phyloP scores from a whole-genome alignment of 2,329 filamentous ascomycete genomes.

The Phialophora macrospora region DNA sequence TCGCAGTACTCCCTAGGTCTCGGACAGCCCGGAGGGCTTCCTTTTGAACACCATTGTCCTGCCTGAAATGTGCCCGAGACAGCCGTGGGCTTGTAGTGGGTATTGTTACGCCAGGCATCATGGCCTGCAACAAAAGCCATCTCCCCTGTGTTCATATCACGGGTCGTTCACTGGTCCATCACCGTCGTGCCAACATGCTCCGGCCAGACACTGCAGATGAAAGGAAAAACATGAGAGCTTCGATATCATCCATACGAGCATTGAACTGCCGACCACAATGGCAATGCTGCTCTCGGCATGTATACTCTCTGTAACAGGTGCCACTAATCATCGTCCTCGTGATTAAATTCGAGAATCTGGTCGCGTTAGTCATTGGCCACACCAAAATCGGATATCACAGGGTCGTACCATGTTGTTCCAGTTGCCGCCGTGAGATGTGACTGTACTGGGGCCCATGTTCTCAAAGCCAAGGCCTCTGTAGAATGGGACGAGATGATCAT shows the following conservation, averaged over 20 bases:
- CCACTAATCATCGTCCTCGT: constrained; percentile 26
- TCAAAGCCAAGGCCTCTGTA: constrained; percentile 78
- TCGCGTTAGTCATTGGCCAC: constrained; percentile 6
- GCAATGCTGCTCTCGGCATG: background rate
- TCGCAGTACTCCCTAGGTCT: too few relatives aligned
- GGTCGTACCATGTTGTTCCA: constrained; percentile 79
- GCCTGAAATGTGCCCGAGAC: background rate
- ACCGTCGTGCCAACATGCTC: background rate
- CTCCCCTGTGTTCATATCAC: background rate
- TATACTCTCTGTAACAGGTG: background rate
- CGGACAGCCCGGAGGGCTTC: background rate
- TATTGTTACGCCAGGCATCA: background rate
- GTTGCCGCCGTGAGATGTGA: constrained; percentile 74
- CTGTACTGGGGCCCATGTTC: constrained; percentile 69
- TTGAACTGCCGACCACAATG: background rate
- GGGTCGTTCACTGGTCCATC: background rate
- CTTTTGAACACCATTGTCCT: background rate
- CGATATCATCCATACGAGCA: background rate
- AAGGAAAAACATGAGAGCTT: background rate
- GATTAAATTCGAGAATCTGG: constrained; percentile 24
- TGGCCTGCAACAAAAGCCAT: background rate
- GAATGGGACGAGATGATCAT: constrained; percentile 73
- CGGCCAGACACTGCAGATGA: background rate
- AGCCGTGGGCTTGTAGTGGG: background rate
- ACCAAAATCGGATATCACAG: background rate